A percentile compares a stretch with the other conserved stretches of the same genome.
phyloP scores from a whole-genome alignment of 345 rosid species.

The Trapa incisa region DNA sequence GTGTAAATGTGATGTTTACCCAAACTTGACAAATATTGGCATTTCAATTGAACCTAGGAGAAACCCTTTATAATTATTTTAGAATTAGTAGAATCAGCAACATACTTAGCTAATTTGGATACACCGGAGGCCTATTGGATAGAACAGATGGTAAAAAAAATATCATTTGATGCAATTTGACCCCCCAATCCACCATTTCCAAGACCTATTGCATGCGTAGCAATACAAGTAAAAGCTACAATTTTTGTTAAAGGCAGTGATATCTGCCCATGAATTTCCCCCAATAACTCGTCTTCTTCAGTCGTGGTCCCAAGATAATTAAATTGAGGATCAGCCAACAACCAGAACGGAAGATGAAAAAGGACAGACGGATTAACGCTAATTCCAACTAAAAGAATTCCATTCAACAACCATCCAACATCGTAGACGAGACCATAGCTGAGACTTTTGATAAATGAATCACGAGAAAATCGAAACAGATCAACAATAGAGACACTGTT shows the following conservation, averaged over 20 bases:
- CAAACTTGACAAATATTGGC: not conserved
- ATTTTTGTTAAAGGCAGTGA: not conserved
- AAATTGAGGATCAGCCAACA: not conserved
- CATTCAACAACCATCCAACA: not conserved
- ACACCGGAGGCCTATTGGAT: not conserved
- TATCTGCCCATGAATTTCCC: not conserved
- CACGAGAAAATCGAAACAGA: not conserved
- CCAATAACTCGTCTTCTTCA: not conserved
- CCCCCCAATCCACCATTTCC: not conserved
- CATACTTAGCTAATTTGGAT: not conserved
- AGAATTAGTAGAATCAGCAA: not conserved
- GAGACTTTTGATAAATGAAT: not conserved
- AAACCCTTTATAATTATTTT: not conserved
- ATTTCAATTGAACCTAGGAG: not conserved
- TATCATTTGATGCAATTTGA: not conserved
- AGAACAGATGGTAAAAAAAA: not conserved
- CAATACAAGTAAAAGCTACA: not conserved
- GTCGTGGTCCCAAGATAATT: not conserved
- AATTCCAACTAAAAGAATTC: not conserved
- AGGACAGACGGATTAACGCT: not conserved
- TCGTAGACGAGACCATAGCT: not conserved
- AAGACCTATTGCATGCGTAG: not conserved
- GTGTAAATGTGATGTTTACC: not conserved
- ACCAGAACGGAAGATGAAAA: not conserved
- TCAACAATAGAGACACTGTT: not conserved